Base-by-base conservation (phyloP, 1,284 basidiomycete genomes). In the Leccinum subspadiceum region DNA sequence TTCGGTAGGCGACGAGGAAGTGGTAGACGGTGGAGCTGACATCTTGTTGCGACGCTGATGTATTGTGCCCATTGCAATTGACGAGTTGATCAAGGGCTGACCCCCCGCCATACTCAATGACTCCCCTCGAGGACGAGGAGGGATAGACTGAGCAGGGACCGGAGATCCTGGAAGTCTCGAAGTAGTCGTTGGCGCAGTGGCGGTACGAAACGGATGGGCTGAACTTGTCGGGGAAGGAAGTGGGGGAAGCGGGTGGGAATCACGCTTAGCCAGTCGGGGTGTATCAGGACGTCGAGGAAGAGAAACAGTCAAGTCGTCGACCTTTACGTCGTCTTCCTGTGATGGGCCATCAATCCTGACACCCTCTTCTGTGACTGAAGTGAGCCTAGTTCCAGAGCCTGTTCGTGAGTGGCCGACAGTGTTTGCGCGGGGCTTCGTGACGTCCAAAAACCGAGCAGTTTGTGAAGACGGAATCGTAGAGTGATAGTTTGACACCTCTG, bases 191-290 rank as follows among this genome's bases (percentile, higher is more conserved):
- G 76, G 62, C 12, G 77, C 72, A 0, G 56, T 64, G 53, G 71
- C 66, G 24, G 62, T 70, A 53, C 72, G 72, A 57, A 73, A 74
- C 2, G 70, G 70, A 62, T 71, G 72, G 2, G 57, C 53, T 54
- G 60, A 60, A 54, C 39, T 60, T 26, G 63, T 73, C 35, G 84
- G 81, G 12, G 82, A 80, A 33, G 88, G 87, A 52, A 88, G 70
- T 37, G 87, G 85, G 10, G 87, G 89, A 12, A 90, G 74, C 9
- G 87, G 87, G 58, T 84, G 86, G 2, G 84, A 83, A 35, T 86
- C 83, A 59, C 77, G 77, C 62, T 77, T 81, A 24, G 67, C 57
- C 52, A 72, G 63, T 46, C 73, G 77, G 20, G 78, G 74, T 15
- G 78, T 77, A 54, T 79, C 77, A 51, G 72, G 63, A 59, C 66